Evolutionary conservation across 1,139 yeast species (phyloP), one percentile per base, ranked within the genome.

Genomic region (Debaryomycetaceae sp.): DNA sequence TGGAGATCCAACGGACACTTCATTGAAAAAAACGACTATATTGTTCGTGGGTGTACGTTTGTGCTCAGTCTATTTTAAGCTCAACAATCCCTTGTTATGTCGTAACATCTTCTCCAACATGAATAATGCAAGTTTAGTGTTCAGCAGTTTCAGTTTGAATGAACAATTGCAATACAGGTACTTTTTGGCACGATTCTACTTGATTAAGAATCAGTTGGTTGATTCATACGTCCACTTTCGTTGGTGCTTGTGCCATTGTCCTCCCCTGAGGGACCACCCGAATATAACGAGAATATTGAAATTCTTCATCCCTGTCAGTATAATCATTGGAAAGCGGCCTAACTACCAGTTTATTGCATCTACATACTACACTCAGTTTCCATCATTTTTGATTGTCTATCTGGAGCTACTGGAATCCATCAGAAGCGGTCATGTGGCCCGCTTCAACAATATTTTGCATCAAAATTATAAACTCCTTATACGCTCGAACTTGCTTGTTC

Each of bases 31-130:
- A 42, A 64, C 74, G 11, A 68, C 84, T 24, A 68, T 86, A 34
- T 57, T 85, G 36, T 76, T 72, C 50, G 69, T 84, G 9, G 84
- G 87, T 4, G 75, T 75, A 24, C 68, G 73, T 42, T 63, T 87
- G 38, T 86, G 93, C 59, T 71, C 76, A 49, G 67, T 81, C 1
- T 87, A 87, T 59, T 84, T 83, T 60, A 69, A 66, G 43, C 72
- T 85, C 36, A 78, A 73, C 39, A 83, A 81, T 41, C 89, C 91
- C 3, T 68, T 83, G 44, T 68, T 85, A 9, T 86, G 95, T 59
- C 80, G 86, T 31, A 86, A 85, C 56, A 86, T 87, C 39, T 85
- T 86, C 60, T 78, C 88, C 37, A 87, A 86, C 58, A 79, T 87
- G 69, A 83, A 81, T 52, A 81, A 82, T 29, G 78, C 88, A 20